phyloP scores from a whole-genome alignment of 306 rosid species.

The Castanea sativa region DNA sequence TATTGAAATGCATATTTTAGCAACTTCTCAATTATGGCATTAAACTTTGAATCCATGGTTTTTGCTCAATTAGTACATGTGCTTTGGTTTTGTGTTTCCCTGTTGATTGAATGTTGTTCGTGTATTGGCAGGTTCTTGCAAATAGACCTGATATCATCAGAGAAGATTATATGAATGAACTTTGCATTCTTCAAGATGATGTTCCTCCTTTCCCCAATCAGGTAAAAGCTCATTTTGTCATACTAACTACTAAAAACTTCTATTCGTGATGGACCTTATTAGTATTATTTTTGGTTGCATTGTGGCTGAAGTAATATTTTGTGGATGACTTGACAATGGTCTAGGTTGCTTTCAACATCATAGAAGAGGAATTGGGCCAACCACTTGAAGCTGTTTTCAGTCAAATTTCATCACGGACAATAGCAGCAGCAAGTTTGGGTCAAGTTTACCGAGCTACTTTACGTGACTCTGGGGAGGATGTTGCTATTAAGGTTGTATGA shows the following conservation, averaged over 20 bases:
- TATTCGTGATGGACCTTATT: background rate
- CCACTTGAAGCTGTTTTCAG: constrained; percentile 96
- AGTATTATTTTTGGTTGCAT: background rate
- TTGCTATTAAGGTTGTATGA: constrained; percentile 84
- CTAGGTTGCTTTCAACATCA: constrained; percentile 80
- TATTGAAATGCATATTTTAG: background rate
- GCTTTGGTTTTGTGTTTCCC: constrained; percentile 6
- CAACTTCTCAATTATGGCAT: background rate
- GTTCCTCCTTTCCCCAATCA: constrained; percentile 96
- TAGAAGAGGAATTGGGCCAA: constrained; percentile 92
- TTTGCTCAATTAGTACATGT: background rate
- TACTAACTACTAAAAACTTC: constrained; percentile 5
- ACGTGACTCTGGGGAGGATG: constrained; percentile 87
- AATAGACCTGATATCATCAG: constrained; percentile 96
- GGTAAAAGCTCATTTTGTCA: constrained; percentile 39
- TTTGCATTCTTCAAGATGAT: constrained; percentile 98
- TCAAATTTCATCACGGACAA: constrained; percentile 81
- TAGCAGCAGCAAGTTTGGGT: constrained; percentile 99
- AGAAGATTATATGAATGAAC: constrained; percentile 99
- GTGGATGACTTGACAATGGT: constrained; percentile 27
- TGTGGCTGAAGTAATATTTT: constrained; percentile 10
- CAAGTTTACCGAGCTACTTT: constrained; percentile 98
- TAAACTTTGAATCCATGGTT: background rate
- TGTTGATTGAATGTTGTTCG: constrained; percentile 25
- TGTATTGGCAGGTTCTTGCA: constrained; percentile 83